Percentiles rank a stretch among this genome's conserved stretches.
phyloP scores from a whole-genome alignment of 2,329 filamentous ascomycete species.

The Cercospora zeae-maydis region DNA sequence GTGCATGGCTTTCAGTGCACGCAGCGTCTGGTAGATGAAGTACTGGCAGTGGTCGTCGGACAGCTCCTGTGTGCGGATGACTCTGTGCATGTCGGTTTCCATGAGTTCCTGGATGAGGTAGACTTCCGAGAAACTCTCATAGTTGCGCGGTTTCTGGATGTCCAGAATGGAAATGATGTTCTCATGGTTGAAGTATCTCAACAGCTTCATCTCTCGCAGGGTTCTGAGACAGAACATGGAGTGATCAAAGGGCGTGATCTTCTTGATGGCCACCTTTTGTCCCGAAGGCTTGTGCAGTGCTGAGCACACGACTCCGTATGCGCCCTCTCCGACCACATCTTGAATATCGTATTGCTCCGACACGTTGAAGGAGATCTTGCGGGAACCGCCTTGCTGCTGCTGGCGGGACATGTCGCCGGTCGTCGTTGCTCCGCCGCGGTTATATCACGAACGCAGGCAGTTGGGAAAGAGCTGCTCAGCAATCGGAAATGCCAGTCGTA shows the following conservation, averaged over 20 bases:
- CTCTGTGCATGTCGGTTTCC: constrained; percentile 99
- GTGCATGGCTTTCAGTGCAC: constrained; percentile 98
- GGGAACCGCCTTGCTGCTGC: constrained; percentile 47
- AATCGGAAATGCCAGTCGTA: not conserved
- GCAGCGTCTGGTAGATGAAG: constrained; percentile 99
- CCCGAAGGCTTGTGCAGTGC: constrained; percentile 96
- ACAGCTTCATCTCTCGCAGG: constrained; percentile 96
- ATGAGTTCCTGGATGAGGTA: constrained; percentile 99
- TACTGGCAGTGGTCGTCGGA: constrained; percentile 99
- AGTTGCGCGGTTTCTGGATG: constrained; percentile 96
- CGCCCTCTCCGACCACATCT: constrained; percentile 97
- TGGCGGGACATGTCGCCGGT: constrained; percentile 24
- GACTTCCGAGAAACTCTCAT: constrained; percentile 93
- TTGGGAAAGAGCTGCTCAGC: not conserved
- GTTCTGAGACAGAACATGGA: constrained; percentile 62
- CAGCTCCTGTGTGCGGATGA: constrained; percentile 96
- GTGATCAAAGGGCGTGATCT: constrained; percentile 98
- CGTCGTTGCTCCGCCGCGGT: constrained; percentile 2
- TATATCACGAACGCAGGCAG: not conserved
- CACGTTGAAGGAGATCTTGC: constrained; percentile 99
- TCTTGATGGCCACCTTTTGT: constrained; percentile 99
- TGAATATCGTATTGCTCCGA: constrained; percentile 99
- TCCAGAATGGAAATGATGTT: constrained; percentile 99
- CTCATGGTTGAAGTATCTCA: constrained; percentile 99
- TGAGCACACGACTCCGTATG: constrained; percentile 97